Evolutionary conservation across 2,329 filamentous ascomycete genomes (phyloP).

Genomic region (Alternaria sp.): DNA sequence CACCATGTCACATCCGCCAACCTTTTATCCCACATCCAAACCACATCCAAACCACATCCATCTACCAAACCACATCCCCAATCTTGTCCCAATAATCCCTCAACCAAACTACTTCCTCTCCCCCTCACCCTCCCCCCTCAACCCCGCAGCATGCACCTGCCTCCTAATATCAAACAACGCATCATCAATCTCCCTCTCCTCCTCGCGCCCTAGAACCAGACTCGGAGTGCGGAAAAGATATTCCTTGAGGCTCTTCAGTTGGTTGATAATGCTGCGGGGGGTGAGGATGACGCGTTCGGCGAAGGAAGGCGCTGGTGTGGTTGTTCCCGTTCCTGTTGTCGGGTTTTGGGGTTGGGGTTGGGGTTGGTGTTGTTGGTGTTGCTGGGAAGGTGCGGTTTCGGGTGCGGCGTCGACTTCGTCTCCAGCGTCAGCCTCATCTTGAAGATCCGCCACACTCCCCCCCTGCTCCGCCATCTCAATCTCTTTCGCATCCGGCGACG

Average conservation of each 20-base stretch:
- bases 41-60: too few relatives aligned
- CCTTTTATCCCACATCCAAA: not conserved
- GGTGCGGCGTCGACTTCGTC: too few relatives aligned
- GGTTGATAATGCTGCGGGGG: slow-evolving; percentile 59
- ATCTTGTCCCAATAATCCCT: not conserved
- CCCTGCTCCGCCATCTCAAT: not conserved
- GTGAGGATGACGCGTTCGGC: slow-evolving; percentile 47
- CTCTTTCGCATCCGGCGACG: too few relatives aligned
- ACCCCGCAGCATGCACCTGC: slow-evolving; percentile 74
- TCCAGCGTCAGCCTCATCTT: too few relatives aligned
- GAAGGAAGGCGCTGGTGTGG: slow-evolving; percentile 17
- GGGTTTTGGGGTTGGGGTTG: too few relatives aligned
- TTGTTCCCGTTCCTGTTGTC: slow-evolving; percentile 17
- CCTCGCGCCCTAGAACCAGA: slow-evolving; percentile 66
- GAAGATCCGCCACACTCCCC: not conserved
- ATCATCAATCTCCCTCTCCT: slow-evolving; percentile 76
- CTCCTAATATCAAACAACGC: slow-evolving; percentile 79
- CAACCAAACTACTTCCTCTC: not conserved
- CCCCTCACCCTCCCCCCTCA: slow-evolving; percentile 47
- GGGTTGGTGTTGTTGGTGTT: not conserved
- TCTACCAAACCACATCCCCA: not conserved
- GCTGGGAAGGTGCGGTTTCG: too few relatives aligned
- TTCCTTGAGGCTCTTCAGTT: slow-evolving; percentile 52
- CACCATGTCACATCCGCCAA: too few relatives aligned
- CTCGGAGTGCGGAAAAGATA: slow-evolving; percentile 61